Percentiles rank a stretch among this genome's conserved stretches.
Conservation (phyloP, 805 yeast genomes). For the Diddensiella santjacobensis region DNA sequence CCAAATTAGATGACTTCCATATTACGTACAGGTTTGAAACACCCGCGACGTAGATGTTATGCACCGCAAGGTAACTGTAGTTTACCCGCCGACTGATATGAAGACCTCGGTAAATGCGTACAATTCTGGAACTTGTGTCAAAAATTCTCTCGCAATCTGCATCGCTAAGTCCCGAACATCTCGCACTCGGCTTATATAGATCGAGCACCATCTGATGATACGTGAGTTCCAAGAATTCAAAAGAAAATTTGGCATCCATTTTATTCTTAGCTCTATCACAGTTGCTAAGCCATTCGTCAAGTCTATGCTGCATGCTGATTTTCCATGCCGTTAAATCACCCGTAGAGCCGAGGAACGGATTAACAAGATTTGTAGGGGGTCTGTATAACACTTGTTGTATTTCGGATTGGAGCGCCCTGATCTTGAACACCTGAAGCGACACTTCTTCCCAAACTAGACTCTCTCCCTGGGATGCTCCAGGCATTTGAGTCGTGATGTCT, state of each 20-base stretch:
- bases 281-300: slow-evolving; percentile 59
- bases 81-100: slow-evolving; percentile 58
- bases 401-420: not conserved
- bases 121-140: slow-evolving; percentile 63
- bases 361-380: not conserved
- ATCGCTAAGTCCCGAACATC: slow-evolving; percentile 49
- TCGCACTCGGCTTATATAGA: slow-evolving; percentile 75
- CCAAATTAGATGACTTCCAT: slow-evolving; percentile 47
- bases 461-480: not conserved
- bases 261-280: slow-evolving; percentile 53
- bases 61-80: slow-evolving; percentile 92
- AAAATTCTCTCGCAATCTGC: slow-evolving; percentile 55
- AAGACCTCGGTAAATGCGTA: slow-evolving; percentile 57
- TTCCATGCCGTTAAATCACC: slow-evolving; percentile 54
- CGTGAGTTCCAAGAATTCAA: slow-evolving; percentile 67
- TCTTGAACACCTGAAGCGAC: not conserved
- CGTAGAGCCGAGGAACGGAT: not conserved
- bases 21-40: slow-evolving; percentile 75
- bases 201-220: slow-evolving; percentile 70
- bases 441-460: not conserved
- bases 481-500: slow-evolving; percentile 31
- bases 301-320: slow-evolving; percentile 42
- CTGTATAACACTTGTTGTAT: not conserved
- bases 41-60: slow-evolving; percentile 84
- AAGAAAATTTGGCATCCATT: slow-evolving; percentile 72